Evolutionary conservation across 2,329 filamentous ascomycete genomes (phyloP).

Genomic region (Capronia coronata): DNA sequence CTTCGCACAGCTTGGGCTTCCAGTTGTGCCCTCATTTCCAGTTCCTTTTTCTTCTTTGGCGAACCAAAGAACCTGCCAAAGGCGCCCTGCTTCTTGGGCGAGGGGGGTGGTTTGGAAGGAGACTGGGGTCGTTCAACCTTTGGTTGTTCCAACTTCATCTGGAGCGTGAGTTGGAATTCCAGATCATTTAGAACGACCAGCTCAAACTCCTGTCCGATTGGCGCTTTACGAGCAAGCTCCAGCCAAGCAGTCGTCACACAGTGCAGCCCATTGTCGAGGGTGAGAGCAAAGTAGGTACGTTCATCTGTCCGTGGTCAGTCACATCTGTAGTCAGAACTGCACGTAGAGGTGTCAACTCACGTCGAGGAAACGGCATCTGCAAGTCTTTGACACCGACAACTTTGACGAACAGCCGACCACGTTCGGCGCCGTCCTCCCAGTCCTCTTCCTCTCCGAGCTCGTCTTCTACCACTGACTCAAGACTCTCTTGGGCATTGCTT

Average conservation of each 20-base stretch:
- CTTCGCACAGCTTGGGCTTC: conserved; percentile 63
- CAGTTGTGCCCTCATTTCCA: conserved; percentile 75
- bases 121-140: conserved; percentile 45
- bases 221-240: conserved; percentile 82
- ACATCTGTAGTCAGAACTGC: not conserved
- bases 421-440: conserved; percentile 72
- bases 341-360: conserved; percentile 49
- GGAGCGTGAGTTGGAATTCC: conserved; percentile 96
- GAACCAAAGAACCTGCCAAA: conserved; percentile 91
- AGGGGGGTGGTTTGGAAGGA: conserved; percentile 41
- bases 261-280: conserved; percentile 95
- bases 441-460: conserved; percentile 50
- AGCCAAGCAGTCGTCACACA: conserved; percentile 96
- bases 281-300: conserved; percentile 88
- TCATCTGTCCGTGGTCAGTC: conserved; percentile 56
- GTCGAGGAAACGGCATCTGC: conserved; percentile 81
- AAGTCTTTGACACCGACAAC: conserved; percentile 97
- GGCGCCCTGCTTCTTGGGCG: conserved; percentile 69
- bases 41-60: conserved; percentile 93
- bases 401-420: conserved; percentile 91
- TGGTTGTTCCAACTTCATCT: conserved; percentile 85
- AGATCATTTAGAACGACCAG: conserved; percentile 93
- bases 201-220: conserved; percentile 97
- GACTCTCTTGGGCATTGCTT: conserved; percentile 61
- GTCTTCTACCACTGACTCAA: conserved; percentile 64